Conservation (phyloP, 2,329 filamentous ascomycete genomes). For the Cytospora chrysosperma region DNA sequence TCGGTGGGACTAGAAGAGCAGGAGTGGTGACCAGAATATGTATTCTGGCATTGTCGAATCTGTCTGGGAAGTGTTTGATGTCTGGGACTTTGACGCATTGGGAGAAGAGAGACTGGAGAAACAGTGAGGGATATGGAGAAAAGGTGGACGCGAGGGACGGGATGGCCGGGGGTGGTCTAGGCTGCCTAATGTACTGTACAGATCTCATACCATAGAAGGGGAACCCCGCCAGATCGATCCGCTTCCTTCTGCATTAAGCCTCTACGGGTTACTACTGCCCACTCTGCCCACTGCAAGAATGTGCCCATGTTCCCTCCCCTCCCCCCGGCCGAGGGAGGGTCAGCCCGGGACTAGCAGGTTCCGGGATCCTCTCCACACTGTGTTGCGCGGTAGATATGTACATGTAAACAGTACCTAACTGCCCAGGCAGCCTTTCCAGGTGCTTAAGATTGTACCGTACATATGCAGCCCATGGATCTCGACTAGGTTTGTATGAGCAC, state of each 20-base stretch:
- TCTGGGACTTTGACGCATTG: slow-evolving; percentile 26
- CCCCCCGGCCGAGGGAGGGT: too few relatives aligned
- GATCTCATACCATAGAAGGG: neutral
- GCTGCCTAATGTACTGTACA: neutral
- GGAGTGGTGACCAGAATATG: neutral
- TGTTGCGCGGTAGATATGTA: neutral
- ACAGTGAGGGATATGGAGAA: slow-evolving; percentile 17
- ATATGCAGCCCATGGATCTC: too few relatives aligned
- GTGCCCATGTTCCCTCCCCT: neutral
- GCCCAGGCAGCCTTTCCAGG: too few relatives aligned
- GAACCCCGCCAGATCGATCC: neutral
- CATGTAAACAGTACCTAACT: too few relatives aligned
- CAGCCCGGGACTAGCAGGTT: neutral
- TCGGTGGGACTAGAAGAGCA: neutral
- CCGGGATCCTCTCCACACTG: neutral
- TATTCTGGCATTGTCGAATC: slow-evolving; percentile 17
- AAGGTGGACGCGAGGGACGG: slow-evolving; percentile 6
- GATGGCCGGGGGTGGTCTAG: neutral
- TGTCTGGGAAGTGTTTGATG: slow-evolving; percentile 32
- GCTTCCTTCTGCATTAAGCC: neutral
- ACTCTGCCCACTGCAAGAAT: neutral
- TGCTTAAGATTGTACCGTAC: too few relatives aligned
- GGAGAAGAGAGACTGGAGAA: slow-evolving; percentile 18
- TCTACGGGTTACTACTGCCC: neutral
- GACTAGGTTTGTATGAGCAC: too few relatives aligned